Evolutionary conservation across 805 yeast genomes (phyloP).

Genomic region (Ogataea henricii): DNA sequence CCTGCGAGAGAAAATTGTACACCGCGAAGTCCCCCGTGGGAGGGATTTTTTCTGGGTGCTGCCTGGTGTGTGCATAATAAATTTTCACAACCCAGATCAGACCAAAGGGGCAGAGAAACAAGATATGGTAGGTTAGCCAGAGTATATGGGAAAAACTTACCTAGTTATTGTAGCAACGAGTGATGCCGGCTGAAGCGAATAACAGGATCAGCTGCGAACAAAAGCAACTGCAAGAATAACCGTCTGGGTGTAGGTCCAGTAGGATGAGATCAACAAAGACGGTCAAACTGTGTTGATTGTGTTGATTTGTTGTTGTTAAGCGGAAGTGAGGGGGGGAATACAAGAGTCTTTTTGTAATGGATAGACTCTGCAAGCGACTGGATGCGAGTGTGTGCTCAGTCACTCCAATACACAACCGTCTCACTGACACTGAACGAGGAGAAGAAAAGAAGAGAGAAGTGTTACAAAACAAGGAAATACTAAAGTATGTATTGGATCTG

Average conservation of each 20-base stretch:
- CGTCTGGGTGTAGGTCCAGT: background rate
- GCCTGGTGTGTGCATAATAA: conserved; percentile 3
- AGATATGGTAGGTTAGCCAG: background rate
- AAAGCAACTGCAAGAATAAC: conserved; percentile 1
- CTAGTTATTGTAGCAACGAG: conserved; percentile 2
- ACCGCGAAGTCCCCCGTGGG: background rate
- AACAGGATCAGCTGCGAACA: background rate
- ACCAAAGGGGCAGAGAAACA: background rate
- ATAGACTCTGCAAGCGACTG: conserved; percentile 3
- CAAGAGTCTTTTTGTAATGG: background rate
- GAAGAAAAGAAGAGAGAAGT: conserved; percentile 1
- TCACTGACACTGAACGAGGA: conserved; percentile 2
- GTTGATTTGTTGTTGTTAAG: background rate
- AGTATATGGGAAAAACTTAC: conserved; percentile 7
- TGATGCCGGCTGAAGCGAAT: background rate
- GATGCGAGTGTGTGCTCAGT: conserved; percentile 8
- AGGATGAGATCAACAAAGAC: background rate
- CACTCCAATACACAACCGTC: conserved; percentile 9
- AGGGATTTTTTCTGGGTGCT: conserved; percentile 14
- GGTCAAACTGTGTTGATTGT: background rate
- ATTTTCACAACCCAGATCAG: conserved; percentile 11
- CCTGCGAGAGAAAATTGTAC: background rate
- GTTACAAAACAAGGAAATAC: background rate
- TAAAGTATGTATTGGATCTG: background rate
- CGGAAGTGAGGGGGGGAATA: background rate